Evolutionary conservation across 1,284 basidiomycete species (phyloP).

Genomic region (Neonothopanus nambi): DNA sequence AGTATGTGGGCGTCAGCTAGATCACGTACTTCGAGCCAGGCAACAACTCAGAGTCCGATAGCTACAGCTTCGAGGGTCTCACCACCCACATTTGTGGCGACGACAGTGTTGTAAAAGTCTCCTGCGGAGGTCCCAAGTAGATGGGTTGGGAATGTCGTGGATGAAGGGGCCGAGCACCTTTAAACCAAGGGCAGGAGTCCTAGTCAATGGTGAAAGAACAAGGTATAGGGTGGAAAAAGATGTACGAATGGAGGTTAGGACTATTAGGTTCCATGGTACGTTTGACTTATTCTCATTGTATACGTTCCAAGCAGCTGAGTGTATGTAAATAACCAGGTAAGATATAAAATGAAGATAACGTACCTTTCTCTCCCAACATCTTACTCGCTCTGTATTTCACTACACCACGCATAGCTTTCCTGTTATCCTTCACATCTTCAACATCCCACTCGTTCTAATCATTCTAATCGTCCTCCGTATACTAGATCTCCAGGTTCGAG

Average conservation of each 20-base stretch:
- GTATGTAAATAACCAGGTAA: not conserved
- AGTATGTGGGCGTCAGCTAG: constrained; percentile 53
- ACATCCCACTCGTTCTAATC: constrained; percentile 45
- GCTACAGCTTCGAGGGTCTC: constrained; percentile 15
- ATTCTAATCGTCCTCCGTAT: constrained; percentile 63
- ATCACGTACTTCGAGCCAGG: constrained; percentile 64
- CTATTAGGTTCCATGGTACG: constrained; percentile 42
- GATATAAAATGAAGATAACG: not conserved
- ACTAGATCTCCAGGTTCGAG: constrained; percentile 31
- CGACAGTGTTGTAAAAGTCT: constrained; percentile 26
- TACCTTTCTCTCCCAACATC: constrained; percentile 46
- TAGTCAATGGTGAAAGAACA: not conserved
- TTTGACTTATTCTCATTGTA: constrained; percentile 36
- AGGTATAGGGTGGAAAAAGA: not conserved
- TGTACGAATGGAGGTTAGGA: constrained; percentile 45
- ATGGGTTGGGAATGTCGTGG: constrained; percentile 25
- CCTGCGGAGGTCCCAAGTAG: constrained; percentile 28
- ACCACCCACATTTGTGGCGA: constrained; percentile 15
- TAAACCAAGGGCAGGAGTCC: not conserved
- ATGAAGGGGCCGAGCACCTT: constrained; percentile 40
- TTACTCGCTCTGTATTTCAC: constrained; percentile 47
- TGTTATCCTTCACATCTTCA: constrained; percentile 44
- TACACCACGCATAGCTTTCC: constrained; percentile 34
- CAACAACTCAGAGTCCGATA: constrained; percentile 13
- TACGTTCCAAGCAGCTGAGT: constrained; percentile 46